Conservation (phyloP, 164 flowering plant species). For the Tinospora cordifolia region DNA sequence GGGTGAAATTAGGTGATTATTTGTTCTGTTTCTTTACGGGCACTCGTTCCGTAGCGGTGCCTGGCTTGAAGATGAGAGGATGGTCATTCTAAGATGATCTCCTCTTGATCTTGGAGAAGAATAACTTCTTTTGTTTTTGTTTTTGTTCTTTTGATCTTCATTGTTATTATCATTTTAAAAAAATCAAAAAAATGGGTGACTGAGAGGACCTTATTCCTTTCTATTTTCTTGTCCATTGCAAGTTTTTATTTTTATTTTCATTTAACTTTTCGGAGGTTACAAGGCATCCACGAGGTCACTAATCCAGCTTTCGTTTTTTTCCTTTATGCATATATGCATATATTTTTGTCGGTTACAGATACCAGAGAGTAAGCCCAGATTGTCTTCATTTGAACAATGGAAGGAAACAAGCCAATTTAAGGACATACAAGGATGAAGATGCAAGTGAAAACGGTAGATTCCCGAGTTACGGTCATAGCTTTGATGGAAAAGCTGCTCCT, state of each 20-base stretch:
- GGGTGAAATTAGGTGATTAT: not conserved
- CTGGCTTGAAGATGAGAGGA: not conserved
- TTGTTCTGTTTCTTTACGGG: not conserved
- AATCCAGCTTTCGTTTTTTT: not conserved
- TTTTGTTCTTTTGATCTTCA: too few relatives aligned
- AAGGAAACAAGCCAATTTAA: conserved; percentile 15
- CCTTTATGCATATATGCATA: too few relatives aligned
- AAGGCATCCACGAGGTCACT: not conserved
- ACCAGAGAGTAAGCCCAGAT: conserved; percentile 33
- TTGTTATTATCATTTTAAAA: too few relatives aligned
- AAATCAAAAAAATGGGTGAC: too few relatives aligned
- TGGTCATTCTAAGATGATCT: not conserved
- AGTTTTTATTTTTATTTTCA: not conserved
- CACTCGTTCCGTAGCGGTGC: not conserved
- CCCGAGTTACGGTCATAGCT: conserved; percentile 7
- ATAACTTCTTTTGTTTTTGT: too few relatives aligned
- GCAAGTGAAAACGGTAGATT: conserved; percentile 8
- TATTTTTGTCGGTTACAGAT: conserved; percentile 21
- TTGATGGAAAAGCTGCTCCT: conserved; percentile 12
- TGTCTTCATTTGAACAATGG: conserved; percentile 25
- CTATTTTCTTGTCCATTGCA: not conserved
- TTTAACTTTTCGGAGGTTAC: not conserved
- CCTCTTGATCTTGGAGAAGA: too few relatives aligned
- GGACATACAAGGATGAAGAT: conserved; percentile 25
- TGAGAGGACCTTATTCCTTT: too few relatives aligned